phyloP scores from a whole-genome alignment of 1,284 basidiomycete genomes.

The Papiliotrema laurentii region DNA sequence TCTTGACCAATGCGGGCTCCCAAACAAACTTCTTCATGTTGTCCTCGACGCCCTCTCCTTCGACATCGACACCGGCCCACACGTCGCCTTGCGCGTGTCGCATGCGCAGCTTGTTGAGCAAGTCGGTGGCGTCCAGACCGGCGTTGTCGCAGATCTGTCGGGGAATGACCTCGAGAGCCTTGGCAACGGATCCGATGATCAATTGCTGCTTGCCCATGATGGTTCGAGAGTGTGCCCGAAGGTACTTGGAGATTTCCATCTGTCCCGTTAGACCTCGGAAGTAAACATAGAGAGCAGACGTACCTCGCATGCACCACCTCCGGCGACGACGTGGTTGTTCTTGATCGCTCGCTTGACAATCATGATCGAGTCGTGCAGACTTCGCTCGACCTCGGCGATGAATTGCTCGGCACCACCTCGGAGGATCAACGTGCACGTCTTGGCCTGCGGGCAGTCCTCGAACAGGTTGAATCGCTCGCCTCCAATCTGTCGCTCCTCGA shows the following conservation, averaged over 20 bases:
- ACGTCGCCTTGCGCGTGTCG: constrained; percentile 78
- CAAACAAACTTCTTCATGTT: constrained; percentile 98
- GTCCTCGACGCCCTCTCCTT: constrained; percentile 85
- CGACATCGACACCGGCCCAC: constrained; percentile 96
- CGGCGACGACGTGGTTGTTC: constrained; percentile 93
- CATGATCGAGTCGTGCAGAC: constrained; percentile 98
- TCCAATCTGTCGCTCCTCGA: constrained; percentile 94
- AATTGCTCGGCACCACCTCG: constrained; percentile 98
- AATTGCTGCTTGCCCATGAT: constrained; percentile 97
- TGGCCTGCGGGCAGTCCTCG: constrained; percentile 87
- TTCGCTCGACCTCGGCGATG: constrained; percentile 96
- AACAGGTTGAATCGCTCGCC: constrained; percentile 98
- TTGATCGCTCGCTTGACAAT: constrained; percentile 96
- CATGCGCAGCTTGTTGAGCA: constrained; percentile 97
- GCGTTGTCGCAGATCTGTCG: constrained; percentile 99
- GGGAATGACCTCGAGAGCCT: constrained; percentile 94
- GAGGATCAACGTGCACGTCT: constrained; percentile 94
- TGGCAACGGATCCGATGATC: constrained; percentile 92
- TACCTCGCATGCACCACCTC: constrained; percentile 95
- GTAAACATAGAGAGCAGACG: constrained; percentile 12
- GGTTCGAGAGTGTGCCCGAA: constrained; percentile 82
- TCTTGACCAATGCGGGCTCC: constrained; percentile 94
- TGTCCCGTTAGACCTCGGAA: constrained; percentile 32
- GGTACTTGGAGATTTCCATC: constrained; percentile 96
- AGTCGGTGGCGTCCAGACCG: constrained; percentile 94